Percentiles rank a stretch among this genome's conserved stretches.
Conservation (phyloP, 2,329 filamentous ascomycete genomes). For the Colletotrichum navitas region DNA sequence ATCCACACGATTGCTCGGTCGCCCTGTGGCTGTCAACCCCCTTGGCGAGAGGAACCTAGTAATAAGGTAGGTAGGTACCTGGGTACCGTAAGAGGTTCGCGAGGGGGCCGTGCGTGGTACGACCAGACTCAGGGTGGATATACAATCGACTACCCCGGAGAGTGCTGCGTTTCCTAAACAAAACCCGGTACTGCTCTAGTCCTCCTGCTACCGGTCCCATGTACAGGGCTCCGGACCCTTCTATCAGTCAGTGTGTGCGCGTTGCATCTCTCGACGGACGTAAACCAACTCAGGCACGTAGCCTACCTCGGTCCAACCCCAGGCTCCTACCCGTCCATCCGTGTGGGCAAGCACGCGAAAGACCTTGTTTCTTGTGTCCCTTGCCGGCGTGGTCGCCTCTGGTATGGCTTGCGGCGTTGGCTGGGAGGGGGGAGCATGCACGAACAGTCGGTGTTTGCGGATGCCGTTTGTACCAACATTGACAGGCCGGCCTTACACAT, state of each 20-base stretch:
- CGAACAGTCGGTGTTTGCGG: slow-evolving; percentile 10
- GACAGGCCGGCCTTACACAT: too few relatives aligned
- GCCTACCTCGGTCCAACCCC: slow-evolving; percentile 5
- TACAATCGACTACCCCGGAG: slow-evolving; percentile 12
- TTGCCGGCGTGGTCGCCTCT: slow-evolving; percentile 20
- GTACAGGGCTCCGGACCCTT: slow-evolving; percentile 4
- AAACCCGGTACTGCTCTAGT: background rate
- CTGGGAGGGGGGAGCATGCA: background rate
- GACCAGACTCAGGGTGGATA: background rate
- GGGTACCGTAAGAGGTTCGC: slow-evolving; percentile 25
- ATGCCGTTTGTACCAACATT: background rate
- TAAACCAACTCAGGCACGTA: slow-evolving; percentile 6
- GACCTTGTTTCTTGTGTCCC: slow-evolving; percentile 21
- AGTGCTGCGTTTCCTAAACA: background rate
- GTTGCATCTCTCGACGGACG: slow-evolving; percentile 21
- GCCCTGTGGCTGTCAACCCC: slow-evolving; percentile 25
- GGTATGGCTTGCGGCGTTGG: background rate
- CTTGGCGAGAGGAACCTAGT: background rate
- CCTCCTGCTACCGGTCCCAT: background rate
- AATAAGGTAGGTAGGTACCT: background rate
- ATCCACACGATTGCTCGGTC: slow-evolving; percentile 18
- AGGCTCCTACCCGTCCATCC: slow-evolving; percentile 4
- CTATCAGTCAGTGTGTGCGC: slow-evolving; percentile 14
- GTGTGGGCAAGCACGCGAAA: slow-evolving; percentile 15
- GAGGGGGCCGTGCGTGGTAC: slow-evolving; percentile 28